Evolutionary conservation across 164 flowering plant species (phyloP), one percentile per base, ranked within the genome.

Genomic region (Chimonanthus salicifolius): DNA sequence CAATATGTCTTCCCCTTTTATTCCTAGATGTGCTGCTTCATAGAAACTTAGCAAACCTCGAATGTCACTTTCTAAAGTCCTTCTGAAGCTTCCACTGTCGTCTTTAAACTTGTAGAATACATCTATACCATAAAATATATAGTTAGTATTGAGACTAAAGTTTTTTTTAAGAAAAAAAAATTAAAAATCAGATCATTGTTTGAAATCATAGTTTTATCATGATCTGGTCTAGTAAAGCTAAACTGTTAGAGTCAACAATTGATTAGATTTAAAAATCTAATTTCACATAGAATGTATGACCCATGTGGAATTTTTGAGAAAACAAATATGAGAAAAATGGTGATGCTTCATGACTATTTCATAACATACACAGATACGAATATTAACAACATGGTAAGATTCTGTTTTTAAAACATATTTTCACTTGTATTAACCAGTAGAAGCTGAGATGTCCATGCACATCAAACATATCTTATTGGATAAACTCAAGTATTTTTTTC

Each of bases 71-170:
- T 13, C 21, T 48, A 80, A 54, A 13, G 11, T 15, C 13, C 62
- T 51, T 7, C 64, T 75, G 58, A 90, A 87, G 4, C 63, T 73
- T 2, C 91, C 87, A 2, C 81, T 33, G 0, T 73, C 69, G 71
- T 85, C 81, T 71, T 71, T 84, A 58, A 78, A 78, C 75, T 74
- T 74, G 4, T 9, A n/a, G 20, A 78, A 67, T 5, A 72, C 64
- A 71, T 67, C 72, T 71, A 71, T 47, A 33, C 33, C 33, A 33
- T 33, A 33, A 33, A 1, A 33, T 33, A 33, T 33, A 33, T 33
- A 33, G 2, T 33, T 33, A 33, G 33, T 51, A 49, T 15, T 0
- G 0, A 66, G 11, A 20, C 66, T 4, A 63, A 63, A 33, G 4
- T 18, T 33, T 63, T n/a, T 43, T 20, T 20, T 20, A 20, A 20